These are phyloP conservation scores for Hamamelis virginiana DNA, from an alignment of 164 flowering plant species.

Conservation along the genomic window DNA sequence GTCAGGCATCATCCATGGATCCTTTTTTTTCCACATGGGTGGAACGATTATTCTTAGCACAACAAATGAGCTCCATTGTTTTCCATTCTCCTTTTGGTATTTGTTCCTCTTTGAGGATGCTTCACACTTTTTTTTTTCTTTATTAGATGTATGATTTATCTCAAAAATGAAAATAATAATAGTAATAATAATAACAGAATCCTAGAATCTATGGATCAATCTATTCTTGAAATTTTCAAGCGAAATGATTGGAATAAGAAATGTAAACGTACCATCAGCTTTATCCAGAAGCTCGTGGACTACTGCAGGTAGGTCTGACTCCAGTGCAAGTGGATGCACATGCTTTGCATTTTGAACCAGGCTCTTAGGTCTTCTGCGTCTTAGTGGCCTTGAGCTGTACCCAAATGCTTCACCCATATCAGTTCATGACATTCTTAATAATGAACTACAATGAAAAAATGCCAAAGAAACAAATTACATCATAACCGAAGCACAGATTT, in stretches of 20 bases:
- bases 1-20: no score
- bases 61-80: no score
- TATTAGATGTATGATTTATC: no score
- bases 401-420: conserved; percentile 3
- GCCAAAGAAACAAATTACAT: background rate
- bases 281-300: conserved; percentile 38
- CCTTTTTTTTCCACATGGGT: no score
- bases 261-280: conserved; percentile 40
- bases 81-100: no score
- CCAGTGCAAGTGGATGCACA: conserved; percentile 46
- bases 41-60: no score
- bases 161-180: no score
- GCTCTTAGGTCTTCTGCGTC: conserved; percentile 39
- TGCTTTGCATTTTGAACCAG: conserved; percentile 37
- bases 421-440: background rate
- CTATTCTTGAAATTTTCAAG: background rate
- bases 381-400: conserved; percentile 53
- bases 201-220: background rate
- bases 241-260: conserved; percentile 5
- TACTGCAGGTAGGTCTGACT: conserved; percentile 37
- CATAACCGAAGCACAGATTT: background rate
- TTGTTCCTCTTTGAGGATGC: no score
- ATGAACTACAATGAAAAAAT: background rate
- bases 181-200: background rate
- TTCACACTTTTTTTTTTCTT: no score